phyloP scores from a whole-genome alignment of 352 stramenopile genomes.

The Pythium monospermum region DNA sequence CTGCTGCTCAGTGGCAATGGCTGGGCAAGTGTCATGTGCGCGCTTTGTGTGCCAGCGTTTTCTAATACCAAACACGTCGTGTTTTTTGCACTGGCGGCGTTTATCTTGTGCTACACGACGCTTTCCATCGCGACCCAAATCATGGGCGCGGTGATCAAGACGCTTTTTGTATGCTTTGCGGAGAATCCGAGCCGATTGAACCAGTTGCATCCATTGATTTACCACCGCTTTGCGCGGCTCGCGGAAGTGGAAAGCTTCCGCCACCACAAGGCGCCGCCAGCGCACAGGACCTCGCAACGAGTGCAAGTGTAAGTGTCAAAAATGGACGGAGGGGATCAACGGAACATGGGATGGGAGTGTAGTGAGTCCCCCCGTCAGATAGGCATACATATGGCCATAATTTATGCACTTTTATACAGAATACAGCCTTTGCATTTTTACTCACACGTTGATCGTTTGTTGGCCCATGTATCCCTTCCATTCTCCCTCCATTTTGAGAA shows the following conservation, averaged over 20 bases:
- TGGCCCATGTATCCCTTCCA: too few species aligned
- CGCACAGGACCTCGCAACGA: not conserved
- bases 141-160: conserved; percentile 76
- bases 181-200: conserved; percentile 73
- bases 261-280: conserved; percentile 48
- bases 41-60: conserved; percentile 55
- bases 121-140: conserved; percentile 73
- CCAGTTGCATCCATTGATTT: conserved; percentile 82
- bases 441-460: too few species aligned
- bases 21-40: conserved; percentile 75
- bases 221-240: conserved; percentile 80
- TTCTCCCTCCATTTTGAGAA: too few species aligned
- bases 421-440: too few species aligned
- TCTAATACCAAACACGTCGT: conserved; percentile 47
- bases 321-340: too few species aligned
- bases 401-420: conserved; percentile 7
- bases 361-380: too few species aligned
- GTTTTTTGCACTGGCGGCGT: conserved; percentile 72
- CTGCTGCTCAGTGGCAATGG: conserved; percentile 69
- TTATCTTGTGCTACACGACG: conserved; percentile 77
- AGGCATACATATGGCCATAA: not conserved
- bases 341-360: too few species aligned
- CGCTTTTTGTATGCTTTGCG: conserved; percentile 83
- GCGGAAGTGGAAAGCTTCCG: conserved; percentile 83
- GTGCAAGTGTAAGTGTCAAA: too few species aligned